Base-by-base conservation (phyloP, 306 rosid genomes). In the Dryas drummondii region DNA sequence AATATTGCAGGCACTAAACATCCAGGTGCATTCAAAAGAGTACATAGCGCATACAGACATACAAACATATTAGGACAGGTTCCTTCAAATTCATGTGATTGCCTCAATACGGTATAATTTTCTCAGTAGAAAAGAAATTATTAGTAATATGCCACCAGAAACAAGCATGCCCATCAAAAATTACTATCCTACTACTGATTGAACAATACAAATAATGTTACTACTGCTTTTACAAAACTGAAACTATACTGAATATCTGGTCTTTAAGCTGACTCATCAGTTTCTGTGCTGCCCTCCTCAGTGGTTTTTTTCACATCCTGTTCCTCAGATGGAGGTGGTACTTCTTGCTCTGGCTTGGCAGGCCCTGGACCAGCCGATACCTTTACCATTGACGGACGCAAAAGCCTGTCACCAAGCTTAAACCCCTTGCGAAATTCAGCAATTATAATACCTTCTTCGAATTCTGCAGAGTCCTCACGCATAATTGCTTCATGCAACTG, bases 341-440 rank as follows among this genome's bases (percentile, higher is more conserved):
- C 87, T 71, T 83, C 81, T 54, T 82, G 81, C 47, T 90, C 89
- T 4, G 85, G 72, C 86, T 86, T 88, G 32, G 88, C 84, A 69
- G 97, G 97, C 71, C 98, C 98, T 2, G 98, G 98, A 72, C 97
- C 97, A 54, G 98, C 96, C 8, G 98, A 94, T 78, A 94, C 97
- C 86, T 94, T 94, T 60, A 94, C 98, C 98, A 94, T 94, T 40
- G 98, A 83, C 0, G 97, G 98, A 15, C 98, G 96, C 76, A 94
- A 82, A 22, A 94, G 94, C 50, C 96, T 81, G 51, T 94, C 98
- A 37, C 97, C 96, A 37, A 94, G 96, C 78, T 76, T 83, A 73
- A 91, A 94, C 74, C 97, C 98, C 74, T 86, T 90, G 56, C 98
- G 91, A 81, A 90, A 94, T 83, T 94, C 97, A 72, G 84, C 82